A percentile compares a stretch with the other conserved stretches of the same genome.
phyloP scores from a whole-genome alignment of 148 eudicot species.

The Heliosperma pusillum region DNA sequence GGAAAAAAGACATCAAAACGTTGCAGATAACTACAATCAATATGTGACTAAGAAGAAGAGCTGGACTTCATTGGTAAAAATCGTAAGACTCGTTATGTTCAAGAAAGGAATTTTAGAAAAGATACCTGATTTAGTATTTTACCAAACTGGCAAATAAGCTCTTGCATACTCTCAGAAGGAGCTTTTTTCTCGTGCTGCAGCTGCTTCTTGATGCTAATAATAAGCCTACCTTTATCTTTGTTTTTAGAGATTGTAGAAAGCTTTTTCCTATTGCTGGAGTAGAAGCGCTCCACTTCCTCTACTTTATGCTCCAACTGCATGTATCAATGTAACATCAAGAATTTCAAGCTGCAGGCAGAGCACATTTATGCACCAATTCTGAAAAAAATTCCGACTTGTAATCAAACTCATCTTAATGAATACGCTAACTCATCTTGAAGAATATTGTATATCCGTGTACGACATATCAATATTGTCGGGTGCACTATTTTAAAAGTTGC shows the following conservation, averaged over 20 bases:
- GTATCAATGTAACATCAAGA: not conserved
- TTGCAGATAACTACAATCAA: not conserved
- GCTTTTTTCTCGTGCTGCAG: conserved; percentile 48
- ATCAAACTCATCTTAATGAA: not conserved
- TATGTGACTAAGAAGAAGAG: not conserved
- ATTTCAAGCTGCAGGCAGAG: not conserved
- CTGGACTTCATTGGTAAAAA: not conserved
- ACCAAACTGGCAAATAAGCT: conserved; percentile 74
- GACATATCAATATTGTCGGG: not conserved
- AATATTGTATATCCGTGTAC: not conserved
- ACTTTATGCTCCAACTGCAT: conserved; percentile 27
- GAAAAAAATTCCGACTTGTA: not conserved
- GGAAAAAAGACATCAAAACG: not conserved
- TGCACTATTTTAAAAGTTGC: not conserved
- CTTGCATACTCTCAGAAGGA: conserved; percentile 79
- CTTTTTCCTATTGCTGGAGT: conserved; percentile 17
- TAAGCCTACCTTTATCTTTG: conserved; percentile 47
- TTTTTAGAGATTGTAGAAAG: not conserved
- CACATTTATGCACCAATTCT: not conserved
- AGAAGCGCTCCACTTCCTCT: conserved; percentile 23
- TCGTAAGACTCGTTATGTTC: not conserved
- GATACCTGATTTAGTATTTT: conserved; percentile 60
- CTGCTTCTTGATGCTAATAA: conserved; percentile 42
- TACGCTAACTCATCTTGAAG: not conserved
- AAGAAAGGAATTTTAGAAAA: not conserved